Evolutionary conservation across 176 grass and related monocot species (phyloP), one percentile per base, ranked within the genome.

Genomic region (Aegilops sharonensis): DNA sequence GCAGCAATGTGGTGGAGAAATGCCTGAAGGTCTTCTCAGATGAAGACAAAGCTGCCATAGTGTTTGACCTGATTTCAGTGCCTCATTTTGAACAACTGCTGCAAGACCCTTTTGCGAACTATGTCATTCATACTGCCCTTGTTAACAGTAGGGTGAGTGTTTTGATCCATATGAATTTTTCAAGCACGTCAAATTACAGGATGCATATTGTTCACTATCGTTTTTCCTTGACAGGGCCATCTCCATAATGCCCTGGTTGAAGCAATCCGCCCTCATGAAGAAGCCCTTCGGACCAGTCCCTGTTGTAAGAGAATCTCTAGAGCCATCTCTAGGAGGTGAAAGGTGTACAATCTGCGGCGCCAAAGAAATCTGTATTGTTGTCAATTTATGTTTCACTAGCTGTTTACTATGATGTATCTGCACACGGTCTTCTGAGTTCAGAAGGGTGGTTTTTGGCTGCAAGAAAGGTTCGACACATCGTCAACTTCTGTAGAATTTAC

Each of bases 1-100:
- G 96, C 90, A 98, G 91, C 75, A 95, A 98, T 84, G 96, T 98
- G 81, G 91, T 98, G 27, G 93, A 98, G 81, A 98, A 91, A 90
- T 98, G 96, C 87, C 84, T 98, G 43, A 92, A 89, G 85, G 64
- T 72, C 29, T 95, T 95, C 75, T 39, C 56, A 4, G 90, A 95
- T 42, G 83, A 91, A 74, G 89, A 86, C 60, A 95, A 84, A 78
- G 81, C 88, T 50, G 84, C 78, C 54, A 94, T 95, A 47, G 88
- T 98, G 52, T 72, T 66, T 23, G 96, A 98, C 68, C 81, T 98
- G 20, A 87, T 94, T 40, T 88, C 76, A 6, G 88, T 80, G 12
- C 48, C 86, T 64, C 89, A 87, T 45, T 95, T 98, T 81, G 93
- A 93, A 18, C 93, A 95, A 83, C 88, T 95, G 39, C 68, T 94